A percentile compares a stretch with the other conserved stretches of the same genome.
These are phyloP conservation scores for Rhodotorula sp. DNA, from an alignment of 1,284 basidiomycete species.

Conservation along the genomic window DNA sequence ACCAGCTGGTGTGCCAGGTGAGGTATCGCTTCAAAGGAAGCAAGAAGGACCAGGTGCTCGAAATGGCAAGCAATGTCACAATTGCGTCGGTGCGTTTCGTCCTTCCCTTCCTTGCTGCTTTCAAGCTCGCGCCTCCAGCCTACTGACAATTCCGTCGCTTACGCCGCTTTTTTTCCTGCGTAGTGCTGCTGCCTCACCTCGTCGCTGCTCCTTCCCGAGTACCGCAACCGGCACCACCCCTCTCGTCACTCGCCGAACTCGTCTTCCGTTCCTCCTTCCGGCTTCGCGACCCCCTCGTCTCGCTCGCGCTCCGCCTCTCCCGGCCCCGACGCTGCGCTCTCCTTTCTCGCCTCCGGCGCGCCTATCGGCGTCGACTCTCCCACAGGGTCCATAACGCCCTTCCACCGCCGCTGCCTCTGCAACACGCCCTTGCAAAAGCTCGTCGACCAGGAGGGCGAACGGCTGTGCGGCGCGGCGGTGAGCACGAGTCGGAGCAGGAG, in stretches of 20 bases:
- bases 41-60: slow-evolving; percentile 26
- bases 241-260: not conserved
- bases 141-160: no score
- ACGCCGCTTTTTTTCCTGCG: no score
- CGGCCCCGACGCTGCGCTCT: not conserved
- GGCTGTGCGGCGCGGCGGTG: slow-evolving; percentile 14
- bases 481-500: slow-evolving; percentile 2
- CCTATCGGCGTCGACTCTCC: slow-evolving; percentile 11
- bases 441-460: slow-evolving; percentile 24
- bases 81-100: slow-evolving; percentile 30
- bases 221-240: slow-evolving; percentile 20
- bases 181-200: slow-evolving; percentile 36
- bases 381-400: slow-evolving; percentile 10
- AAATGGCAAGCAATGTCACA: slow-evolving; percentile 22
- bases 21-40: slow-evolving; percentile 23
- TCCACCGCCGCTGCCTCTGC: slow-evolving; percentile 29
- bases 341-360: slow-evolving; percentile 1
- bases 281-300: not conserved
- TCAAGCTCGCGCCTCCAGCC: not conserved
- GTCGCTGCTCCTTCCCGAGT: slow-evolving; percentile 30
- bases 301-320: slow-evolving; percentile 10
- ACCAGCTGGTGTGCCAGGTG: slow-evolving; percentile 28
- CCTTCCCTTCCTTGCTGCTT: not conserved
- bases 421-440: slow-evolving; percentile 19
- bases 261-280: not conserved